A percentile compares a stretch with the other conserved stretches of the same genome.
phyloP scores from a whole-genome alignment of 2,329 filamentous ascomycete species.

The Penicillium glabrum region DNA sequence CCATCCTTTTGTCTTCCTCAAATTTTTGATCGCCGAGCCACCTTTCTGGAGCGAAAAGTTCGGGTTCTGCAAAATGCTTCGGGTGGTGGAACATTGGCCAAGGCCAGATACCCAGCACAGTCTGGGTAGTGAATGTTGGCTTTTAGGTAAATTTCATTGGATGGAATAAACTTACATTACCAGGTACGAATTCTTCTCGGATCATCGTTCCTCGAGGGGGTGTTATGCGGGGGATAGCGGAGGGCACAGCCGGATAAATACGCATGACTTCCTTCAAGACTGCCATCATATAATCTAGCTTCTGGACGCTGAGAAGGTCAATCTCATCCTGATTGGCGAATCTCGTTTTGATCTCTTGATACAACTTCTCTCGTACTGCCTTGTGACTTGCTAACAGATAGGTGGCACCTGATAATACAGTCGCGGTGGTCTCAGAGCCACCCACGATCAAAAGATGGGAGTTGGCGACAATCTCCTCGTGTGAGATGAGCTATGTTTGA shows the following conservation, averaged over 20 bases:
- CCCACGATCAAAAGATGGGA: conserved; percentile 33
- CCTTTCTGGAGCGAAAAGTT: conserved; percentile 50
- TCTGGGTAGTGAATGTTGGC: no score
- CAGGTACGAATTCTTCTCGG: conserved; percentile 22
- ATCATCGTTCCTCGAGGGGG: conserved; percentile 19
- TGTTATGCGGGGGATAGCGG: conserved; percentile 19
- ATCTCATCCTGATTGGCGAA: conserved; percentile 44
- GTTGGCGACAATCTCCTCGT: conserved; percentile 19
- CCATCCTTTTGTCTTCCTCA: conserved; percentile 43
- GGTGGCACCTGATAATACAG: conserved; percentile 42
- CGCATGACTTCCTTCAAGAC: conserved; percentile 46
- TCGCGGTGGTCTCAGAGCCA: conserved; percentile 50
- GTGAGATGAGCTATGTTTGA: conserved; percentile 29
- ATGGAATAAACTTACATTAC: conserved; percentile 10
- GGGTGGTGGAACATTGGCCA: conserved; percentile 47
- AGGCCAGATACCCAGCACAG: background rate
- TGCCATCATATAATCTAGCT: conserved; percentile 43
- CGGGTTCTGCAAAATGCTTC: conserved; percentile 47
- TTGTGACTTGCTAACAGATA: conserved; percentile 43
- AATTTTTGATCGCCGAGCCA: conserved; percentile 31
- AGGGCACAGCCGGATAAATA: conserved; percentile 38
- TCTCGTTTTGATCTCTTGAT: conserved; percentile 40
- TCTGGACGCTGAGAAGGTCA: conserved; percentile 27
- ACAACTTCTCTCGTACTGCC: conserved; percentile 28
- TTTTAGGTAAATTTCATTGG: no score